Evolutionary conservation across 2,329 filamentous ascomycete species (phyloP).

Genomic region (Alternaria dauci): DNA sequence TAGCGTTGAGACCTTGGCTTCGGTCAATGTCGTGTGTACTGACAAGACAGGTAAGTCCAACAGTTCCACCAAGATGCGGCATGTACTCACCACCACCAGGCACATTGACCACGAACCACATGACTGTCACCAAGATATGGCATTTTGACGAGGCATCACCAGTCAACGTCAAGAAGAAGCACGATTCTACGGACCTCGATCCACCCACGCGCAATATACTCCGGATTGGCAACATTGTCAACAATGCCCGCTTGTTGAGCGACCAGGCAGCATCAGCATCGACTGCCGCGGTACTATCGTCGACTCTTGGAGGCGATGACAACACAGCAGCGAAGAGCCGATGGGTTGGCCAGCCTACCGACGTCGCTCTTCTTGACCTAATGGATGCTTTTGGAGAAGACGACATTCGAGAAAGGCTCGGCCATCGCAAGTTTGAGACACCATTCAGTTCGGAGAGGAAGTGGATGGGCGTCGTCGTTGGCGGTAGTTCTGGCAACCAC

Average conservation of each 20-base stretch:
- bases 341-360: conserved; percentile 96
- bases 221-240: conserved; percentile 94
- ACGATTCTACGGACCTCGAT: conserved; percentile 66
- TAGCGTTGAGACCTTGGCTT: conserved; percentile 95
- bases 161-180: conserved; percentile 65
- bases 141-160: conserved; percentile 75
- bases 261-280: conserved; percentile 74
- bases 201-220: conserved; percentile 81
- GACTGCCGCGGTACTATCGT: conserved; percentile 83
- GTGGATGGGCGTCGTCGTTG: conserved; percentile 96
- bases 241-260: conserved; percentile 84
- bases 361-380: conserved; percentile 95
- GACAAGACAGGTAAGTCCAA: conserved; percentile 81
- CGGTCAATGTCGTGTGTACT: conserved; percentile 99
- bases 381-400: conserved; percentile 91
- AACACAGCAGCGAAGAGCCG: conserved; percentile 76
- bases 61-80: not conserved
- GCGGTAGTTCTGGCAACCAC: conserved; percentile 58
- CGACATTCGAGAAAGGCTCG: conserved; percentile 86
- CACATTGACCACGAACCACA: conserved; percentile 95
- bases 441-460: conserved; percentile 98
- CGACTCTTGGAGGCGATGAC: conserved; percentile 71
- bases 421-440: conserved; percentile 82
- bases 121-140: conserved; percentile 98
- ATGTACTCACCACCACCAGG: conserved; percentile 56